Conservation (phyloP, 1,139 yeast species). For the Saccharomycopsis crataegensis region DNA sequence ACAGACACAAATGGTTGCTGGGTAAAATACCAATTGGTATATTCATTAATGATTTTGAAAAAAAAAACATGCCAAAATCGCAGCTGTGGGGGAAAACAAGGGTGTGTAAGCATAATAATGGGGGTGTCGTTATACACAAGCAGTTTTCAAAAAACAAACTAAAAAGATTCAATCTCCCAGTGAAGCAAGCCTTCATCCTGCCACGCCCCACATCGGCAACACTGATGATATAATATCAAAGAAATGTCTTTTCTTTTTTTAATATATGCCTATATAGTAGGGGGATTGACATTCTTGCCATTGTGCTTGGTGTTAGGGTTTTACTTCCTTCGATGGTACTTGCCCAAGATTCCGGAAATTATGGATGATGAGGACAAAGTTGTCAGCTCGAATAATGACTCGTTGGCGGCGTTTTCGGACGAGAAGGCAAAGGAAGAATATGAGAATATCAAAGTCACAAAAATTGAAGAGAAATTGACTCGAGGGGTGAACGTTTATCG, state of each 20-base stretch:
- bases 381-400: background rate
- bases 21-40: no score
- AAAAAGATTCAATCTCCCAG: no score
- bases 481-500: constrained; percentile 60
- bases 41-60: no score
- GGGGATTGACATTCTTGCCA: constrained; percentile 79
- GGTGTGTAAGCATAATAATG: no score
- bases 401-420: constrained; percentile 19
- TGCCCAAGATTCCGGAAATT: constrained; percentile 27
- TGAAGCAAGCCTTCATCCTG: no score
- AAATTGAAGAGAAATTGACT: constrained; percentile 48
- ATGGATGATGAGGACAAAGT: background rate
- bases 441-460: constrained; percentile 47
- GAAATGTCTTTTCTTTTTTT: constrained; percentile 15
- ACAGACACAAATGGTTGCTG: no score
- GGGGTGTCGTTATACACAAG: no score
- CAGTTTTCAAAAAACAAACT: no score
- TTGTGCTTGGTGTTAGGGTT: constrained; percentile 34
- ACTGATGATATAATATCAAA: background rate
- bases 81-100: no score
- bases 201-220: no score
- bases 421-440: constrained; percentile 26
- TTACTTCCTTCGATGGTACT: constrained; percentile 29
- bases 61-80: no score
- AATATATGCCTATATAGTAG: constrained; percentile 46